A percentile compares a stretch with the other conserved stretches of the same genome.
Conservation (phyloP, 495 filamentous ascomycete genomes). For the Amorphotheca resinae region DNA sequence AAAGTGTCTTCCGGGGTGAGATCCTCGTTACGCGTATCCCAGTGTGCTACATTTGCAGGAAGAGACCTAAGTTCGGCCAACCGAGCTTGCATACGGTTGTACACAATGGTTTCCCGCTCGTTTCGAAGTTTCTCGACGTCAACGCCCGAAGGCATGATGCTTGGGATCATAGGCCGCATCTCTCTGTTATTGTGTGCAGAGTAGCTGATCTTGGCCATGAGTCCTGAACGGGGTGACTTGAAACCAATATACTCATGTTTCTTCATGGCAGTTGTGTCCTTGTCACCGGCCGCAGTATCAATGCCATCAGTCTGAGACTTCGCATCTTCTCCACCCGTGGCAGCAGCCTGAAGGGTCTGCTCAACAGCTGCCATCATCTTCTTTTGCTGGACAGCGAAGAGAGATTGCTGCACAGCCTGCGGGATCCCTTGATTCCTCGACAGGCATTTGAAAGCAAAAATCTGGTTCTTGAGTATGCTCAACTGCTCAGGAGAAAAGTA, state of each 20-base stretch:
- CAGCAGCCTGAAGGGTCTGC: slow-evolving; percentile 42
- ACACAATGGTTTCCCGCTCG: slow-evolving; percentile 75
- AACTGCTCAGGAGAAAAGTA: slow-evolving; percentile 62
- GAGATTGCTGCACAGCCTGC: slow-evolving; percentile 54
- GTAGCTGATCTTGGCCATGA: slow-evolving; percentile 57
- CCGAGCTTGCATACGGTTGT: slow-evolving; percentile 76
- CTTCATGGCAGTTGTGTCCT: slow-evolving; percentile 14
- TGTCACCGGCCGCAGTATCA: slow-evolving; percentile 12
- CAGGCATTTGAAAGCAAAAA: slow-evolving; percentile 68
- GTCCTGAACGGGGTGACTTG: slow-evolving; percentile 50
- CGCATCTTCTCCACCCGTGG: slow-evolving; percentile 38
- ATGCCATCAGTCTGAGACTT: slow-evolving; percentile 21
- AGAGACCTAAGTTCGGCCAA: slow-evolving; percentile 71
- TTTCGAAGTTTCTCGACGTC: slow-evolving; percentile 70
- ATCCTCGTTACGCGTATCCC: slow-evolving; percentile 59
- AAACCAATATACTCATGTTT: slow-evolving; percentile 41
- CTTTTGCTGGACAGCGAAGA: slow-evolving; percentile 59
- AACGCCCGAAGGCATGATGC: slow-evolving; percentile 78
- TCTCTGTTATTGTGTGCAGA: slow-evolving; percentile 59
- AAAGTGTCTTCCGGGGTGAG: slow-evolving; percentile 66
- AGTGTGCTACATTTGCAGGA: slow-evolving; percentile 68
- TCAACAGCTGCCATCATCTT: slow-evolving; percentile 44
- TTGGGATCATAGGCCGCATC: slow-evolving; percentile 65
- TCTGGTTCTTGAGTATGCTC: slow-evolving; percentile 58
- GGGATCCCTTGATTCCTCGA: slow-evolving; percentile 72